Conservation (phyloP, 306 rosid genomes). For the Cucurbita maxima region DNA sequence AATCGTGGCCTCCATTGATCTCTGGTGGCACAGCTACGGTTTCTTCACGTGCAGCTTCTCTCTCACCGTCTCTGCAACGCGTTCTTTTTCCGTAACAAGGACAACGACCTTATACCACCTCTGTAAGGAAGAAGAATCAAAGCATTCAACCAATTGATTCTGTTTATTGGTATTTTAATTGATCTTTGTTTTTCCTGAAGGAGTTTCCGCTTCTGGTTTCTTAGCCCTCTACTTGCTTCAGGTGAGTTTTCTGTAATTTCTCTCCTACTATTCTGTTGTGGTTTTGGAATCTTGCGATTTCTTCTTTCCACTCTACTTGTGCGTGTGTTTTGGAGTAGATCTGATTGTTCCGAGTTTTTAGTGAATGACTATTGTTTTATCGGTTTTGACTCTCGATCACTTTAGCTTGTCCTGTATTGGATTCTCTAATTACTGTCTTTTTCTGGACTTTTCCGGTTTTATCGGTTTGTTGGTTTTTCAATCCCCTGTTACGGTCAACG, state of each 20-base stretch:
- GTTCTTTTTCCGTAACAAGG: no score
- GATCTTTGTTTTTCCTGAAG: neutral
- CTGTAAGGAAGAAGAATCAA: neutral
- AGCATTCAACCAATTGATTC: neutral
- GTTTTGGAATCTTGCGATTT: neutral
- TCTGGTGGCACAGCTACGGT: no score
- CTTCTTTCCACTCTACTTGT: neutral
- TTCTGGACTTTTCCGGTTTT: neutral
- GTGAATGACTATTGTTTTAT: neutral
- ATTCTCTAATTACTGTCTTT: neutral
- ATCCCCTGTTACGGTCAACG: neutral
- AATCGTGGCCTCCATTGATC: no score
- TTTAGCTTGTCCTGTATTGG: neutral
- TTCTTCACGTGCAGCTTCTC: no score
- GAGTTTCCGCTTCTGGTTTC: neutral
- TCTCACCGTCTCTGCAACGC: no score
- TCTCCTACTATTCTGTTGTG: neutral
- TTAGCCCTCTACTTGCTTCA: neutral
- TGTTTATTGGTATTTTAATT: neutral
- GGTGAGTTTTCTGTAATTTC: neutral
- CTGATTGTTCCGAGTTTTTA: neutral
- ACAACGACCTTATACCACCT: no score
- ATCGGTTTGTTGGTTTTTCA: neutral
- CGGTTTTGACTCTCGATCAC: neutral
- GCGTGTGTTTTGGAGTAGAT: neutral